Base-by-base conservation (phyloP, 2,329 filamentous ascomycete genomes). In the Colletotrichum caudatum region DNA sequence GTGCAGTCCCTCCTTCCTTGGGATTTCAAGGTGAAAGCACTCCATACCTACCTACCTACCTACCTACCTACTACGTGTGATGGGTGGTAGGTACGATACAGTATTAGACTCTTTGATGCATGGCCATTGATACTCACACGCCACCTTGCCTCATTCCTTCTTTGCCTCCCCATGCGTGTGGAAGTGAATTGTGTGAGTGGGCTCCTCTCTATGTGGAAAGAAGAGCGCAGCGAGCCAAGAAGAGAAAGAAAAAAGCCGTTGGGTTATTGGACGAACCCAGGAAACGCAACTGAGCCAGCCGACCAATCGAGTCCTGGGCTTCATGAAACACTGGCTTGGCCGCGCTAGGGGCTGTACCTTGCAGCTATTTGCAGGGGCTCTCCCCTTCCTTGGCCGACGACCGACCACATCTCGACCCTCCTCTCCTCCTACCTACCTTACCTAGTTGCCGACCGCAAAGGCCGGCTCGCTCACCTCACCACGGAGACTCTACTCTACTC, bases 261-360 rank as follows among this genome's bases (percentile, higher is more conserved):
- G 53, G 18, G 64, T 57, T 54, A 69, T 72, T 72, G 59, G 69
- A 64, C 26, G 37, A 64, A 54, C 39, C 16, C 20, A 57, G 48
- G 69, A 72, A 72, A 72, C 65, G 39, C 23, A 69, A 50, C 23
- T 41, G 64, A 68, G 39, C 48, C 54, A 68, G 39, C 48, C 54
- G 35, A 33, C 69, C 65, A 72, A 72, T 72, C 69, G 60, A 48
- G n/a, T 37, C 46, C 20, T 72, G 23, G 29, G 69, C 35, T 56
- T 50, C 33, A 54, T 72, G 69, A 72, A 72, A 72, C 69, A 50
- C 58, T 61, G 69, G 69, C 65, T 69, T 56, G 65, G 69, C 59
- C 53, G n/a, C 18, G 20, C 46, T 44, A 29, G 33, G 33, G 65
- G 54, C 33, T 59, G 66, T 72, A 72, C 65, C 69, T 60, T 72